Conservation (phyloP, 306 rosid species). For the Sesbania bispinosa region DNA sequence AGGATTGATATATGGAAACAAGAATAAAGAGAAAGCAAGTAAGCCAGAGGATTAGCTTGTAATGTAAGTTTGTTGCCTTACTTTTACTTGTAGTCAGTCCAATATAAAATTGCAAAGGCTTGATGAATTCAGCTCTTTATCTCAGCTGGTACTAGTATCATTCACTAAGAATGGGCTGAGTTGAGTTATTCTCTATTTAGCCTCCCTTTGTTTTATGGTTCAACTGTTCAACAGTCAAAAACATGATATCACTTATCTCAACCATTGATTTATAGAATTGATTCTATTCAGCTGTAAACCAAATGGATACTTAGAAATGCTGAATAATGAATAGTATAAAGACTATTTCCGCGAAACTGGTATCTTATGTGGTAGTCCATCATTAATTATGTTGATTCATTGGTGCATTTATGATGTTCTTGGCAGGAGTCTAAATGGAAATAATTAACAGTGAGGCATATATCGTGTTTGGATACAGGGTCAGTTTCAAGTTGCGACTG, state of each 20-base stretch:
- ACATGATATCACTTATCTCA: too few relatives aligned
- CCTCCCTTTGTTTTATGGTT: too few relatives aligned
- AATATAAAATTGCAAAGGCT: background rate
- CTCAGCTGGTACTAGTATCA: background rate
- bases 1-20: conserved; percentile 80
- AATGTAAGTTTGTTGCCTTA: conserved; percentile 22
- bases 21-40: conserved; percentile 30
- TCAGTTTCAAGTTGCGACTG: conserved; percentile 11
- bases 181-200: background rate
- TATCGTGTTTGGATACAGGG: background rate
- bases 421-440: conserved; percentile 6
- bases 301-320: too few relatives aligned
- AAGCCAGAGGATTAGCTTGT: conserved; percentile 38
- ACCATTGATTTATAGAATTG: too few relatives aligned
- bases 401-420: background rate
- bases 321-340: too few relatives aligned
- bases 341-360: too few relatives aligned
- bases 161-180: background rate
- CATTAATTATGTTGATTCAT: background rate
- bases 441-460: background rate
- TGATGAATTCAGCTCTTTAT: background rate
- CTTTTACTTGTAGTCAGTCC: background rate
- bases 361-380: too few relatives aligned
- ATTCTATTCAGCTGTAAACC: too few relatives aligned
- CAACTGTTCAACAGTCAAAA: too few relatives aligned